Evolutionary conservation across 345 rosid species (phyloP), one percentile per base, ranked within the genome.

Genomic region (Arabis alpina): DNA sequence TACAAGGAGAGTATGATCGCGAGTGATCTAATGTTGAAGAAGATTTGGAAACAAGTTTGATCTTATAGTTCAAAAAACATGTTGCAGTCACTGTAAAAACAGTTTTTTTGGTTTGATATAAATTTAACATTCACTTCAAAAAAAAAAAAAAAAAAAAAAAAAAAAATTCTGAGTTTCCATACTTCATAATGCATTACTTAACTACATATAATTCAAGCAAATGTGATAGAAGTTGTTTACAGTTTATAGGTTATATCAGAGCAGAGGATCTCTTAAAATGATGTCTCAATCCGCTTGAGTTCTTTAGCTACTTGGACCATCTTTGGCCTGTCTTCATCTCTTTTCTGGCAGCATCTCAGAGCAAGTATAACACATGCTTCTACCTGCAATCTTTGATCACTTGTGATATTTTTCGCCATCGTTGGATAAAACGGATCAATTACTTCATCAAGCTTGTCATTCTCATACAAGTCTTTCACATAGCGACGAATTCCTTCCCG

Each of bases 241-340:
- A 19, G 23, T 1, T 19, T n/a, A n/a, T n/a, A n/a, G n/a, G n/a
- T n/a, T 19, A 19, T 19, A 19, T 19, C 23, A 28, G 30, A 28
- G 2, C 30, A 28, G 30, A 28, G 30, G 30, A 28, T 45, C 24
- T 45, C 24, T 4, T 28, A 45, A 8, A 61, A 14, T 19, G 19
- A 49, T 11, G 68, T 19, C 11, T 19, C 3, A 44, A 68, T 68
- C 64, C 11, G 34, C 6, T 68, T 68, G 25, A 55, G 64, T 68
- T 68, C 55, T 56, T 34, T 68, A 55, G 72, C 64, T 45, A 55
- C 14, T 44, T 68, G 54, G 24, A 68, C 56, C 64, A 68, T 68
- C 36, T 56, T 68, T 15, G 44, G 65, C 10, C 73, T 57, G 10
- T 45, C 10, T 57, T 36, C 56, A 36, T 34, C 25, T 24, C 10